A percentile compares a stretch with the other conserved stretches of the same genome.
Evolutionary conservation across 2,329 filamentous ascomycete species (phyloP).

Genomic region (Hypoxylon sp.): DNA sequence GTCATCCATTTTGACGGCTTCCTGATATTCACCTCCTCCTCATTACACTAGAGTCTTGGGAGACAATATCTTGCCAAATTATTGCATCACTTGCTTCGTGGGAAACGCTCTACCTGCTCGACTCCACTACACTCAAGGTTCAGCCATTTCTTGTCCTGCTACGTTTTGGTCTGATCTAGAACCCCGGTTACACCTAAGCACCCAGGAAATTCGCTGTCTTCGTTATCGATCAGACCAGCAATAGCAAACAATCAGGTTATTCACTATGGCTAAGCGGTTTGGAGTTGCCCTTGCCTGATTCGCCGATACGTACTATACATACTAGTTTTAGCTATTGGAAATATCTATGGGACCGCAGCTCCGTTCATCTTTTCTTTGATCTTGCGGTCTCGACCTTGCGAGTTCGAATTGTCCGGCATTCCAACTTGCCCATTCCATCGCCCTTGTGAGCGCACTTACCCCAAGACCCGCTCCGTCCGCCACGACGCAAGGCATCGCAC

Average conservation of each 20-base stretch:
- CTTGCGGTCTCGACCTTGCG: constrained; percentile 7
- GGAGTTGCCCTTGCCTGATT: constrained; percentile 27
- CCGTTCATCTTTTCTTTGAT: constrained; percentile 20
- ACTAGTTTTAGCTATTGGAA: neutral
- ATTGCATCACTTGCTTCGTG: constrained; percentile 29
- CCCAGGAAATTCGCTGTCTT: constrained; percentile 5
- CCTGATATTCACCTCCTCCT: constrained; percentile 6
- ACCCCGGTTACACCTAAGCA: neutral
- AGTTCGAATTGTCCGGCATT: constrained; percentile 20
- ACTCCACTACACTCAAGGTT: constrained; percentile 25
- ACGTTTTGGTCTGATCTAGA: constrained; percentile 11
- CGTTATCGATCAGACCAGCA: constrained; percentile 1
- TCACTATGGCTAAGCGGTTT: constrained; percentile 26
- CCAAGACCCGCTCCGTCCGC: constrained; percentile 37
- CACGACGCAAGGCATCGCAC: constrained; percentile 22
- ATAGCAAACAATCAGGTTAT: constrained; percentile 5
- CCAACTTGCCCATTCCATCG: constrained; percentile 20
- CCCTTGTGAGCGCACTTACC: constrained; percentile 33
- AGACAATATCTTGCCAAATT: constrained; percentile 28
- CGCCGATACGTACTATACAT: constrained; percentile 12
- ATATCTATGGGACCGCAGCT: constrained; percentile 5
- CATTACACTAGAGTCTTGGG: constrained; percentile 6
- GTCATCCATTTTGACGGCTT: constrained; percentile 5
- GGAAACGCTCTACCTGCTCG: constrained; percentile 11
- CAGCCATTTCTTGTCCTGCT: constrained; percentile 17